Evolutionary conservation across 345 rosid species (phyloP).

Genomic region (Cardamine chenopodiifolia): DNA sequence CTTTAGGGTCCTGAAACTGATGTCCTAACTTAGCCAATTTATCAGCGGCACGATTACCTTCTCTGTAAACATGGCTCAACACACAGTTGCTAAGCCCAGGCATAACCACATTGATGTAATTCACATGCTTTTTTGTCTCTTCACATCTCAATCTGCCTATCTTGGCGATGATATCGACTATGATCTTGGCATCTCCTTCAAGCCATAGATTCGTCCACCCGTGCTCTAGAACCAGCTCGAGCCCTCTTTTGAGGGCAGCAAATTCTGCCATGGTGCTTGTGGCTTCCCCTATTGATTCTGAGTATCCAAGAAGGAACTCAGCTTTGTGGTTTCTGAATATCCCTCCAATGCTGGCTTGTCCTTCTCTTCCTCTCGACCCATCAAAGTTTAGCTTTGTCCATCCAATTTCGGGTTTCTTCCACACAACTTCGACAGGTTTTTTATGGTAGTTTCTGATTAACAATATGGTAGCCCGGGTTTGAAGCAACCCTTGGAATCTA

Average conservation of each 20-base stretch:
- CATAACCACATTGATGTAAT: constrained; percentile 55
- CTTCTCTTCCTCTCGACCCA: constrained; percentile 58
- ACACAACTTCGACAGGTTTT: constrained; percentile 62
- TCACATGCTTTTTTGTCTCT: constrained; percentile 48
- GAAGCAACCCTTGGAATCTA: constrained; percentile 44
- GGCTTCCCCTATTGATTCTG: constrained; percentile 70
- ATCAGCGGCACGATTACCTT: constrained; percentile 82
- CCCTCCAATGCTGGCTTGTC: constrained; percentile 82
- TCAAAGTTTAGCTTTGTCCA: constrained; percentile 91
- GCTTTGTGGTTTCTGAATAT: constrained; percentile 79
- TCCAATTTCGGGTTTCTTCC: constrained; percentile 69
- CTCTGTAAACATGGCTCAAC: constrained; percentile 63
- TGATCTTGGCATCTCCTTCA: constrained; percentile 74
- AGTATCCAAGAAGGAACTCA: constrained; percentile 75
- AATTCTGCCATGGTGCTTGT: constrained; percentile 76
- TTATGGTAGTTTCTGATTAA: constrained; percentile 54
- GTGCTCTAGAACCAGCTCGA: constrained; percentile 72
- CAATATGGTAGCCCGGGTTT: constrained; percentile 31
- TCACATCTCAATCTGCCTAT: constrained; percentile 55
- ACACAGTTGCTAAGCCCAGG: constrained; percentile 57
- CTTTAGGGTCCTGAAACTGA: constrained; percentile 50
- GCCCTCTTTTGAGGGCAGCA: constrained; percentile 72
- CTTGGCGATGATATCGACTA: constrained; percentile 58
- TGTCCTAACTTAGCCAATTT: constrained; percentile 75
- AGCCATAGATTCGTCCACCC: constrained; percentile 79